phyloP scores from a whole-genome alignment of 1,284 basidiomycete genomes.

The Papiliotrema terrestris region DNA sequence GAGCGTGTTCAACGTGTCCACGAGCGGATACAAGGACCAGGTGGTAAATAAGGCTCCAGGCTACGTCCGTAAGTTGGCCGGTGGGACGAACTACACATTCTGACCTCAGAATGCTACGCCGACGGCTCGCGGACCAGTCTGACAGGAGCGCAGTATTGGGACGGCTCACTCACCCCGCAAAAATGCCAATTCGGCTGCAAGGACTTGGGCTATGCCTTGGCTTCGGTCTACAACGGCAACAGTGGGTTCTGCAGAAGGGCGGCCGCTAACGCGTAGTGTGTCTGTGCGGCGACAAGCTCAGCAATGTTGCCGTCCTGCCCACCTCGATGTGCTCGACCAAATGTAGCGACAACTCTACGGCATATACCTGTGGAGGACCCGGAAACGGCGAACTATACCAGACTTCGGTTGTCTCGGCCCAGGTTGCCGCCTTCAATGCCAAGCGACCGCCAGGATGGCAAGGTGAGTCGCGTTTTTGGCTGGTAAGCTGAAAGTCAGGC shows the following conservation, averaged over 20 bases:
- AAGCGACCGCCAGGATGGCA: slow-evolving; percentile 1
- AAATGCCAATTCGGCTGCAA: slow-evolving; percentile 1
- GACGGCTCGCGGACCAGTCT: background rate
- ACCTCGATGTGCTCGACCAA: slow-evolving; percentile 1
- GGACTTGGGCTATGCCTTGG: slow-evolving; percentile 1
- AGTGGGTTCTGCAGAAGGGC: background rate
- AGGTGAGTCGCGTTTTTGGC: background rate
- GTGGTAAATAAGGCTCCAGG: background rate
- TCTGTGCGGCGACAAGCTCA: background rate
- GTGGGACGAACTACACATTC: background rate
- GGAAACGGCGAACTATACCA: slow-evolving; percentile 7
- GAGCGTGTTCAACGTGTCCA: slow-evolving; percentile 3
- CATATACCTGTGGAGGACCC: slow-evolving; percentile 5
- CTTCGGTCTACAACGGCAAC: background rate
- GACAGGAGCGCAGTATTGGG: background rate
- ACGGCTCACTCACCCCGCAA: background rate
- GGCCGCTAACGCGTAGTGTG: background rate
- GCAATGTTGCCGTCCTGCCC: background rate
- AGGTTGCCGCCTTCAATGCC: background rate
- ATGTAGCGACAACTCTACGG: background rate
- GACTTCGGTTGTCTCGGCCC: slow-evolving; percentile 1
- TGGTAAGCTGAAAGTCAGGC: background rate
- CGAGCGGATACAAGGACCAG: background rate
- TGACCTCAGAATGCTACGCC: slow-evolving; percentile 2
- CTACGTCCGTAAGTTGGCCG: slow-evolving; percentile 1